phyloP scores from a whole-genome alignment of 768 basidiomycete species.

The Hebeloma cylindrosporum region DNA sequence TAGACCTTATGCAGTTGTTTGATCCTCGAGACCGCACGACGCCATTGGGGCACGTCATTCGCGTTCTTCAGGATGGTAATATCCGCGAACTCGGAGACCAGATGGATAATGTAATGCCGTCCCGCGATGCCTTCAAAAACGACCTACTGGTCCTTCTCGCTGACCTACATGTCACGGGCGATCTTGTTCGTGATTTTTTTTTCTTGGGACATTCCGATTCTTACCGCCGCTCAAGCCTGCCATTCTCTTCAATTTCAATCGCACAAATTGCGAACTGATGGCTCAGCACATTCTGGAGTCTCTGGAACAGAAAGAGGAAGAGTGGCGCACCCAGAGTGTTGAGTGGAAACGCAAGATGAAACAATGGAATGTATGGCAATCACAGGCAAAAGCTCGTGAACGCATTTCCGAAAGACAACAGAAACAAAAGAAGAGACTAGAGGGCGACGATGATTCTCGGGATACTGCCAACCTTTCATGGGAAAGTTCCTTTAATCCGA shows the following conservation, averaged over 20 bases:
- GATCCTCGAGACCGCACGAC: constrained; percentile 35
- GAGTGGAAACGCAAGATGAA: constrained; percentile 52
- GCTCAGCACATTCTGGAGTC: constrained; percentile 34
- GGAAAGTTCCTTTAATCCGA: constrained; percentile 58
- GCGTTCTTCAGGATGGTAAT: constrained; percentile 37
- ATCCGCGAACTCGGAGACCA: no score
- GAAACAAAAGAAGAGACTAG: constrained; percentile 38
- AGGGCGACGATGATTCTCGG: constrained; percentile 19
- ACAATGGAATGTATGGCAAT: constrained; percentile 52
- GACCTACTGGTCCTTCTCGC: constrained; percentile 54
- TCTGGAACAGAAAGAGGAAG: constrained; percentile 44
- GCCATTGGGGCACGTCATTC: constrained; percentile 39
- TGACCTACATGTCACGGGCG: constrained; percentile 53
- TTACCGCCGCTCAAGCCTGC: constrained; percentile 46
- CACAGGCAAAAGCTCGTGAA: constrained; percentile 47
- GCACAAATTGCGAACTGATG: constrained; percentile 57
- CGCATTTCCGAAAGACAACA: constrained; percentile 40
- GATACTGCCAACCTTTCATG: constrained; percentile 32
- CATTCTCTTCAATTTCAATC: constrained; percentile 67
- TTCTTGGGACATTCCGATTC: not conserved
- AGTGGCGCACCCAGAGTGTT: constrained; percentile 47
- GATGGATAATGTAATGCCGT: no score
- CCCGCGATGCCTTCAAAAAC: constrained; percentile 30
- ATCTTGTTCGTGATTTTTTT: constrained; percentile 46
- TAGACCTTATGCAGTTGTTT: constrained; percentile 33